A percentile compares a stretch with the other conserved stretches of the same genome.
Conservation (phyloP, 768 basidiomycete species). For the Lactarius akahatsu region DNA sequence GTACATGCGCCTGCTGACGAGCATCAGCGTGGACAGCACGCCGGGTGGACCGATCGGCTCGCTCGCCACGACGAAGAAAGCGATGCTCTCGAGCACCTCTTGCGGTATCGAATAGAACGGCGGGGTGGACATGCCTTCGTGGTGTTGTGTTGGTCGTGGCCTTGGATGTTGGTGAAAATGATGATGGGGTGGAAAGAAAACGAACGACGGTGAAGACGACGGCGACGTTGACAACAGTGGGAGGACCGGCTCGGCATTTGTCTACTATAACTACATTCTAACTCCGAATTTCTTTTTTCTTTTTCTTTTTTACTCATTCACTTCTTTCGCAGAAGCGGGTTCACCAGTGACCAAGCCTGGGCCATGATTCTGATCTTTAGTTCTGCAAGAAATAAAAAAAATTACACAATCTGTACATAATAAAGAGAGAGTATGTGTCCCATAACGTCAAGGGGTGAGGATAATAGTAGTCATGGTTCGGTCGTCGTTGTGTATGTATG, state of each 20-base stretch:
- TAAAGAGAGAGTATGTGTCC: not conserved
- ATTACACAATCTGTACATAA: constrained; percentile 15
- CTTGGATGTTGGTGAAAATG: not conserved
- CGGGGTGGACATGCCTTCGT: constrained; percentile 27
- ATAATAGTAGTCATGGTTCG: not conserved
- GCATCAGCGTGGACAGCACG: constrained; percentile 54
- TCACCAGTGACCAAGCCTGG: too few species aligned
- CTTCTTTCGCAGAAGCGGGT: not conserved
- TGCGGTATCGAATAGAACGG: constrained; percentile 57
- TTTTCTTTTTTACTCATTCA: not conserved
- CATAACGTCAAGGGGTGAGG: not conserved
- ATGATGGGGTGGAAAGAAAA: not conserved
- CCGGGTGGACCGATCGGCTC: constrained; percentile 59
- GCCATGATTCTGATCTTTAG: not conserved
- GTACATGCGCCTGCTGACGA: constrained; percentile 49
- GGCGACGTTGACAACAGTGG: not conserved
- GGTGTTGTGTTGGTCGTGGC: constrained; percentile 1
- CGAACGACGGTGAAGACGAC: not conserved
- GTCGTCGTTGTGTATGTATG: not conserved
- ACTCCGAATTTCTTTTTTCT: constrained; percentile 16
- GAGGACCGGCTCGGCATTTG: constrained; percentile 11
- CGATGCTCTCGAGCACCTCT: constrained; percentile 80
- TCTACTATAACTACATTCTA: constrained; percentile 13
- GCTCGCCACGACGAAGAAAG: constrained; percentile 53
- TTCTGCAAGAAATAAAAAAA: not conserved